Base-by-base conservation (phyloP, 2,329 filamentous ascomycete species). In the Aurifilum marmelostoma region DNA sequence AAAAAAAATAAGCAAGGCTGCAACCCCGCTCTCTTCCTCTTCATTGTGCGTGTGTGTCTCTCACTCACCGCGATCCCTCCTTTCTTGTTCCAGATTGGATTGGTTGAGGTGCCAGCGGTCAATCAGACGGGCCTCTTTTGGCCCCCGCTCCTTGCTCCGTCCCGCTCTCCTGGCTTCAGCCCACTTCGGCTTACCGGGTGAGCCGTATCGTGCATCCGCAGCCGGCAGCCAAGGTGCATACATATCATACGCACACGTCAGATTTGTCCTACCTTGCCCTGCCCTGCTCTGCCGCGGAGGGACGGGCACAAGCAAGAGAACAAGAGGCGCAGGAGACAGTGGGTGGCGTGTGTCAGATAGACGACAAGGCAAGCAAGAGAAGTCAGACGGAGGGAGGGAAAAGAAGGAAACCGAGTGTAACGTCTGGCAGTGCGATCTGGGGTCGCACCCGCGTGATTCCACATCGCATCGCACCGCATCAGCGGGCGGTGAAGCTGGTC, bases 401-500 rank as follows among this genome's bases (percentile, higher is more conserved):
- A 54, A 21, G 9, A 21, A 29, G 27, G 1, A 54, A 12, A 18
- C 24, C 12, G 52, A 56, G 52, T 16, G 52, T 14, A 29, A 29
- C 24, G 24, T 18, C 6, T 5, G 24, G 52, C 8, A 5, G 24
- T 29, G 52, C 24, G 52, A 56, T 56, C 24, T 62, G n/a, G 34
- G 32, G n/a, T 43, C 5, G 39, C 60, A 62, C 39, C n/a, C 24
- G 37, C 37, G n/a, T 29, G 37, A 14, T n/a, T 47, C 32, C n/a
- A 14, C n/a, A 47, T 47, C 61, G 61, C 41, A 50, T 50, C 18
- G 60, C 39, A 41, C 27, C 59, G 61, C 16, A 18, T 24, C 27
- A 41, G 43, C 43, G 18, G 24, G 61, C 61, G 61, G 61, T 63
- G 61, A 63, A 50, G 1, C 56, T 8, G 32, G 56, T n/a, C 4